Evolutionary conservation across 208 protist genomes (phyloP), one percentile per base, ranked within the genome.

Genomic region (Herpetomonas tarakana): DNA sequence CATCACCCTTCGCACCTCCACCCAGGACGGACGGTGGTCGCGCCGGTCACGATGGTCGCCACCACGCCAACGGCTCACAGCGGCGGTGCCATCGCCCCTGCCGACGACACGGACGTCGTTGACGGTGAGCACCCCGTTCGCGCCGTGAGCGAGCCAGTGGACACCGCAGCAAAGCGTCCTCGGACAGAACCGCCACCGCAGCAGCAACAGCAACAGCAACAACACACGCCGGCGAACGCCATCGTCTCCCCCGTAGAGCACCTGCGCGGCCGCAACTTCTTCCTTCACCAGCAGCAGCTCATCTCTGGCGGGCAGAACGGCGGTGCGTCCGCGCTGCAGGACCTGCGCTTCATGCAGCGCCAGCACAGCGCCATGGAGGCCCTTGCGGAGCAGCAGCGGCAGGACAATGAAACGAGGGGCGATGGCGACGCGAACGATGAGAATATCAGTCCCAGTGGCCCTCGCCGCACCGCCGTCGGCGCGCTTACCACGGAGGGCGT

Each of bases 41-140:
- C 78, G 19, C 72, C 78, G 63, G 74, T 94, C 55, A 66, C 69
- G 24, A 79, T 90, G 53, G 30, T 73, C n/a, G 70, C 63, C 21
- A 58, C 65, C 18, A 25, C 60, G 11, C 12, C 24, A 21, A 14
- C 49, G 56, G 21, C 30, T 44, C 12, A 45, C 38, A 14, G 6
- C 9, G 14, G 6, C 9, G 9, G 9, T 6, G 9, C 6, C 9
- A 6, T 14, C 9, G 35, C 35, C 35, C 26, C 31, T 9, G 58
- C 16, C 27, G 19, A 24, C 1, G 35, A 25, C 12, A 26, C 50
- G 22, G 56, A 62, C 12, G 66, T 81, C 14, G 74, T 83, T 25
- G 81, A 87, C 29, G 73, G 76, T 29, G 81, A 88, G 63, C 56
- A 49, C 16, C 63, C 66, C 9, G 75, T 88, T 45, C 58, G 54